Base-by-base conservation (phyloP, 192 early-diverging fungal species). In the Spinellus fusiger region DNA sequence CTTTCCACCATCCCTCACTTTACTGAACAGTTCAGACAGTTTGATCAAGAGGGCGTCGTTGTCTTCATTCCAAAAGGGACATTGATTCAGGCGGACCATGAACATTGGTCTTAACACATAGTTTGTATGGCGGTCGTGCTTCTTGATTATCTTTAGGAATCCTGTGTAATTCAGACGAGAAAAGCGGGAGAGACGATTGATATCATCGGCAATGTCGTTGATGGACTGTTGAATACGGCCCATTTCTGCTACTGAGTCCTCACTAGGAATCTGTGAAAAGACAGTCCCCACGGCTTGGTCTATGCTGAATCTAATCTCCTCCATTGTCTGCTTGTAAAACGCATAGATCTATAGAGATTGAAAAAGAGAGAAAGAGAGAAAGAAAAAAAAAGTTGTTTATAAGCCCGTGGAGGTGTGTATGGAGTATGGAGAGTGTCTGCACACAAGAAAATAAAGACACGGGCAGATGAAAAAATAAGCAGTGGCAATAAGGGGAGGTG, bases 121-220 rank as follows among this genome's bases (percentile, higher is more conserved):
- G 8, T 71, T 74, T 16, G 93, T 91, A 69, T 93, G 89, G 62
- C 92, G 88, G 78, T 99, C 95, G 73, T 99, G 96, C 77, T 99
- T 99, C 76, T 99, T 99, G 70, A 99, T 82, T 66, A 98, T 96
- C 81, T 96, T 89, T 34, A 88, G 76, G 56, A 92, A 89, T 23
- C 86, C 90, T 9, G 90, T 87, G 70, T 89, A 92, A 78, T 92
- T 92, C 62, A 89, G 77, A 13, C 89, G 77, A 12, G 84, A 83
- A 61, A 82, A 92, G 60, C 84, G 85, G 35, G 89, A 82, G 46
- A 92, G 71, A 66, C 88, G 84, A 60, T 90, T 89, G 29, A 90
- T 80, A 37, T 89, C 90, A 61, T 84, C 79, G 10, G 89, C 86
- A 58, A 92, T 89, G 27, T 77, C 68, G 60, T 89, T 80, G 63